Conservation (phyloP, 345 rosid genomes). For the Salix dunnii region DNA sequence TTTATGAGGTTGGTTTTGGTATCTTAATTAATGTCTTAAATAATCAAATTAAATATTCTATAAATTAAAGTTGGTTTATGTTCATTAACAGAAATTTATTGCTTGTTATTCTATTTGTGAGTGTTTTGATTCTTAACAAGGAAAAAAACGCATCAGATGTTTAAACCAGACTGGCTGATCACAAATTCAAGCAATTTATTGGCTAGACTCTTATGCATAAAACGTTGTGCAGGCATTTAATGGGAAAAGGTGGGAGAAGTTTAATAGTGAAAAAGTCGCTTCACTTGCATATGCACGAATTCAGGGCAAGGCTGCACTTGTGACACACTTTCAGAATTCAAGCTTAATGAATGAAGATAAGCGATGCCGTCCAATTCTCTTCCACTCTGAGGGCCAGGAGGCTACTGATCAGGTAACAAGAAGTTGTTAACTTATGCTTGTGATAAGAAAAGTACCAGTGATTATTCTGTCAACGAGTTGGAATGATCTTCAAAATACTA, state of each 20-base stretch:
- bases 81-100: not conserved
- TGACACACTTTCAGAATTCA: constrained; percentile 22
- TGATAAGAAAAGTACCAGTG: not conserved
- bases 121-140: not conserved
- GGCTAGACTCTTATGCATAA: not conserved
- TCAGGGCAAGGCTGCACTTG: constrained; percentile 28
- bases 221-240: constrained; percentile 19
- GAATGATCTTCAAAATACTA: not conserved
- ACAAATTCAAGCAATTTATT: not conserved
- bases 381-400: constrained; percentile 19
- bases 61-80: not conserved
- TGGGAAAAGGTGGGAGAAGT: constrained; percentile 28
- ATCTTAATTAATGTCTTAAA: not conserved
- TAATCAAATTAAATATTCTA: not conserved
- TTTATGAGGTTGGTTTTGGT: constrained; percentile 14
- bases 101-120: not conserved
- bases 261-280: constrained; percentile 25
- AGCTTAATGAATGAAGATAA: constrained; percentile 28
- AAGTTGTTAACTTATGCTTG: not conserved
- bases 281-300: constrained; percentile 24
- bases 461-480: not conserved
- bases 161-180: not conserved
- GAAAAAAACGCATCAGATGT: not conserved
- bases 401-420: constrained; percentile 12
- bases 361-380: constrained; percentile 23